A percentile compares a stretch with the other conserved stretches of the same genome.
phyloP scores from a whole-genome alignment of 2,329 filamentous ascomycete genomes.

The Dactylellina leptospora region DNA sequence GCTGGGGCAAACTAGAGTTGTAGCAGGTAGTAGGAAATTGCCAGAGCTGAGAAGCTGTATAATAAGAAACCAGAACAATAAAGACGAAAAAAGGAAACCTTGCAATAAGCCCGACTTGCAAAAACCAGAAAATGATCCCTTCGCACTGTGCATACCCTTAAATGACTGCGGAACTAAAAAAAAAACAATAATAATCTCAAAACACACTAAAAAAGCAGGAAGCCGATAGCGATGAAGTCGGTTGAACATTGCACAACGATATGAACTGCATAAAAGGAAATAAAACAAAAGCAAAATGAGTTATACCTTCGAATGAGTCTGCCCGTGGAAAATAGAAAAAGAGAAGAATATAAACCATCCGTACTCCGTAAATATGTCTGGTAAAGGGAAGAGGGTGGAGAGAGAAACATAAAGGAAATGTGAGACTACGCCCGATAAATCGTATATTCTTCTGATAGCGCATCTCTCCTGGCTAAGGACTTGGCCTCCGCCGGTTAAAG shows the following conservation, averaged over 20 bases:
- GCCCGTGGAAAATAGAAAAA: constrained; percentile 35
- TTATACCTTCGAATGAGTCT: constrained; percentile 52
- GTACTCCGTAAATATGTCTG: constrained; percentile 53
- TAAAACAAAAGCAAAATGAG: constrained; percentile 44
- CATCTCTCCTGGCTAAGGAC: constrained; percentile 10
- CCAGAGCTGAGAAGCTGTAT: constrained; percentile 27
- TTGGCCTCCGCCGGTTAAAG: constrained; percentile 7
- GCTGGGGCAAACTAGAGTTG: not conserved
- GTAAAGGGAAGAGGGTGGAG: constrained; percentile 33
- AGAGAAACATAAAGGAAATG: constrained; percentile 14
- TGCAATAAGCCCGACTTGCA: constrained; percentile 48
- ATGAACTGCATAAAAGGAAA: constrained; percentile 26
- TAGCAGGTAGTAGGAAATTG: constrained; percentile 10
- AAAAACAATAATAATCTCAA: constrained; percentile 5
- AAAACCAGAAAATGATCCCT: constrained; percentile 40
- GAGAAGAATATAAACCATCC: constrained; percentile 42
- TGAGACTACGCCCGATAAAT: constrained; percentile 16
- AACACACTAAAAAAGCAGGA: constrained; percentile 10
- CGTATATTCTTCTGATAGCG: constrained; percentile 21
- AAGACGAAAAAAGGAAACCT: constrained; percentile 19
- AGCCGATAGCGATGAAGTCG: constrained; percentile 37
- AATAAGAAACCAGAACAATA: constrained; percentile 25
- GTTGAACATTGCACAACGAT: constrained; percentile 29
- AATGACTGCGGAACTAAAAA: constrained; percentile 36
- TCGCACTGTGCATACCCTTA: constrained; percentile 52